Evolutionary conservation across 306 rosid genomes (phyloP), one percentile per base, ranked within the genome.

Genomic region (Bauhinia variegata): DNA sequence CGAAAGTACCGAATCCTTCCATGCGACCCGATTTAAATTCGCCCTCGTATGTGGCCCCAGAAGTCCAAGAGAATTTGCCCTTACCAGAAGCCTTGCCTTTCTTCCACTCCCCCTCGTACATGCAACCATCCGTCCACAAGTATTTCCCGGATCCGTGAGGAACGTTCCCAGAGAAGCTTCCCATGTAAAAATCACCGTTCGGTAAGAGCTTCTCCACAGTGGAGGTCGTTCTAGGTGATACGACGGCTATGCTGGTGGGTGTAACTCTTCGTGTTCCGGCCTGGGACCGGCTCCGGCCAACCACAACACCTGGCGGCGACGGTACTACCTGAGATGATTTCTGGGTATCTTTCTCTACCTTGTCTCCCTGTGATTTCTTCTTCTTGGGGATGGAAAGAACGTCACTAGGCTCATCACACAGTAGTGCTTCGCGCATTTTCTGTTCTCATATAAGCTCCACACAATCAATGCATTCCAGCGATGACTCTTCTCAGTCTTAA

Each of bases 91-190:
- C 97, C 37, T 95, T 95, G 1, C 99, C 99, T 42, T 79, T 72
- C 63, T 86, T 84, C 99, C 99, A 95, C 31, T 86, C 96, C 0
- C 99, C 99, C 37, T 86, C 96, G 75, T 95, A 90, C 95, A 91
- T 84, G 73, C 97, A 95, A 6, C 99, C 97, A 76, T 95, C 99
- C 0, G 68, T 79, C 99, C 99, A 95, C 31, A 87, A 50, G 42
- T 95, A 95, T 69, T 91, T 95, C 1, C 99, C 97, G 23, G 92
- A 95, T 77, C 99, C 97, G 73, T 84, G 76, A 0, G 97, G 99
- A 28, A 63, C 79, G 62, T 72, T 80, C 0, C 87, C 88, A 10
- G 84, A 82, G 80, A 89, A 95, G 67, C 78, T 82, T 1, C 99
- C 99, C 73, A 83, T 80, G 83, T 88, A 95, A 15, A 83, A 86